A percentile compares a stretch with the other conserved stretches of the same genome.
Evolutionary conservation across 1,139 yeast species (phyloP).

Genomic region (Blastobotrys buckinghamii): DNA sequence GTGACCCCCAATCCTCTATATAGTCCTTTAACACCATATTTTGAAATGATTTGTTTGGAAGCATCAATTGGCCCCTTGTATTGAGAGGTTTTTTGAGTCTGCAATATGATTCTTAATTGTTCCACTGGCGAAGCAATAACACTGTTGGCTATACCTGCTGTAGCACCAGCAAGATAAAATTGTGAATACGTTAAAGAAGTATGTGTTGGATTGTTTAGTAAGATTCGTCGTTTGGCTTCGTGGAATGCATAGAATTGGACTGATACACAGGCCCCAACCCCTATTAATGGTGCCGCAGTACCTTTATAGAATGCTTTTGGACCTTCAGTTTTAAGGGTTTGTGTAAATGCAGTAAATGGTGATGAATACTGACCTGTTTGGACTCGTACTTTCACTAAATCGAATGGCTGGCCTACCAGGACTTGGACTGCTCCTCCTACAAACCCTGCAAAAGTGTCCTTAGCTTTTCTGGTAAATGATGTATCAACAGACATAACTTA

Average conservation of each 20-base stretch:
- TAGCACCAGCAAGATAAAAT: constrained; percentile 66
- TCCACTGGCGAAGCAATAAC: constrained; percentile 72
- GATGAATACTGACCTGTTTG: constrained; percentile 51
- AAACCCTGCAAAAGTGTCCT: constrained; percentile 49
- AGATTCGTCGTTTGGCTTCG: constrained; percentile 61
- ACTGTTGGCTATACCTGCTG: constrained; percentile 72
- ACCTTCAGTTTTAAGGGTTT: constrained; percentile 57
- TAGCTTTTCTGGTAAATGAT: constrained; percentile 50
- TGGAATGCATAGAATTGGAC: constrained; percentile 73
- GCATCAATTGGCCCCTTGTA: constrained; percentile 47
- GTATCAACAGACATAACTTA: constrained; percentile 38
- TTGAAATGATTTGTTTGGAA: constrained; percentile 40
- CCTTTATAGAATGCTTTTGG: constrained; percentile 54
- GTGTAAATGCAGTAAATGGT: constrained; percentile 47
- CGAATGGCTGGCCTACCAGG: constrained; percentile 70
- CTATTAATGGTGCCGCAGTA: constrained; percentile 43
- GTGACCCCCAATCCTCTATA: constrained; percentile 61
- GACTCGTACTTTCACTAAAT: constrained; percentile 58
- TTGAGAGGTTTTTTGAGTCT: constrained; percentile 43
- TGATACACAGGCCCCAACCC: constrained; percentile 69
- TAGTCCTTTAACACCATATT: constrained; percentile 50
- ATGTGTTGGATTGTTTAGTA: constrained; percentile 22
- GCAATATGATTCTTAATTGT: constrained; percentile 66
- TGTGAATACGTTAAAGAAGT: constrained; percentile 50
- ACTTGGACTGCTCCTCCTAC: constrained; percentile 63